phyloP scores from a whole-genome alignment of 805 yeast genomes.

The Kazachstania psychrophila region DNA sequence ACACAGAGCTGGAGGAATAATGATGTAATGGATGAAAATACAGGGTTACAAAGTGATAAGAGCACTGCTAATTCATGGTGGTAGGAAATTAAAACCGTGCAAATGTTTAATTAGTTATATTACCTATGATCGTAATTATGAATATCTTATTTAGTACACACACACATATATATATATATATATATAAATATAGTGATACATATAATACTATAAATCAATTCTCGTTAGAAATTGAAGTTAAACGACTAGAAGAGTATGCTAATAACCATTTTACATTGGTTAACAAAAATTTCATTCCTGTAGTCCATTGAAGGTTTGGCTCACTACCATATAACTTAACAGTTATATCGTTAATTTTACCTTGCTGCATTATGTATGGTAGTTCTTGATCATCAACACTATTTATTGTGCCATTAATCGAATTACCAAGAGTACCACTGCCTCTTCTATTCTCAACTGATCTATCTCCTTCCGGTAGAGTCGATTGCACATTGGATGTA shows the following conservation, averaged over 20 bases:
- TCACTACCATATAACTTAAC: conserved; percentile 56
- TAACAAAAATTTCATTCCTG: conserved; percentile 72
- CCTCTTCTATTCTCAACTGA: background rate
- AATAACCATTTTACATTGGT: conserved; percentile 80
- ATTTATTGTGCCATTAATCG: background rate
- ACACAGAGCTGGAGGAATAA: background rate
- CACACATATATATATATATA: too few species aligned
- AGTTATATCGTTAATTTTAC: conserved; percentile 66
- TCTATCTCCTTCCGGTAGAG: background rate
- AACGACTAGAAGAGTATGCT: conserved; percentile 52
- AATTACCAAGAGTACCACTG: background rate
- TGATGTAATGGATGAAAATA: too few species aligned
- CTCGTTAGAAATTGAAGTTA: too few species aligned
- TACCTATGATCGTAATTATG: too few species aligned
- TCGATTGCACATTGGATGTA: conserved; percentile 7
- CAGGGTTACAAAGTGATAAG: too few species aligned
- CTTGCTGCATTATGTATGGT: conserved; percentile 66
- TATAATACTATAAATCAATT: too few species aligned
- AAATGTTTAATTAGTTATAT: too few species aligned
- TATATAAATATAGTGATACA: too few species aligned
- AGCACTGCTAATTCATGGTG: too few species aligned
- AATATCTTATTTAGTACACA: too few species aligned
- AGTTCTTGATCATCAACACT: conserved; percentile 33
- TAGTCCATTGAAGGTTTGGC: conserved; percentile 77
- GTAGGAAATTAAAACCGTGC: too few species aligned